phyloP scores from a whole-genome alignment of 2,329 filamentous ascomycete species.

The Corinectria fuckeliana region DNA sequence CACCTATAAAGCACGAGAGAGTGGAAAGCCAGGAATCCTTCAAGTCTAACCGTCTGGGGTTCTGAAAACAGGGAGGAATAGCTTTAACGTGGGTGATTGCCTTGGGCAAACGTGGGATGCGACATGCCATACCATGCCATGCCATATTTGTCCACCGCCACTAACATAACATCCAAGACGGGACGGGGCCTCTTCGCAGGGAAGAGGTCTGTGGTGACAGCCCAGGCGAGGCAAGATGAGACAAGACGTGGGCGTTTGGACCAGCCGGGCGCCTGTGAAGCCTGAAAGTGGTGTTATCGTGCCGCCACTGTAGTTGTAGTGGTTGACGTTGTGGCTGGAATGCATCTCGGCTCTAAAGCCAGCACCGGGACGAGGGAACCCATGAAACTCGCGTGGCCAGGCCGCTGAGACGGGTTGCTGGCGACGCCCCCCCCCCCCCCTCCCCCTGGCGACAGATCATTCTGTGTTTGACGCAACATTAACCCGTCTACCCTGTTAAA shows the following conservation, averaged over 20 bases:
- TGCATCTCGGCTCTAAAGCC: neutral
- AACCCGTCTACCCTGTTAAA: neutral
- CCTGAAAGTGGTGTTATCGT: neutral
- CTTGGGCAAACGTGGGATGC: neutral
- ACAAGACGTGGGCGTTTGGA: neutral
- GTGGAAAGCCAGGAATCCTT: constrained; percentile 1
- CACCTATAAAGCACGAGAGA: neutral
- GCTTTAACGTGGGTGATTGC: neutral
- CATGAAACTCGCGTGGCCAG: constrained; percentile 27
- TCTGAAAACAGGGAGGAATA: neutral
- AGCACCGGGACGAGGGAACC: constrained; percentile 2
- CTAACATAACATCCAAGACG: neutral
- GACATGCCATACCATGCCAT: neutral
- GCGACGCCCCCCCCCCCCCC: neutral
- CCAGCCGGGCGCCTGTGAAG: neutral
- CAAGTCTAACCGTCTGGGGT: neutral
- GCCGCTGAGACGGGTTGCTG: constrained; percentile 27
- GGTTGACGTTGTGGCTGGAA: neutral
- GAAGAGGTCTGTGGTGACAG: neutral
- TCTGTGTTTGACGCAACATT: neutral
- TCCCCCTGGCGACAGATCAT: neutral
- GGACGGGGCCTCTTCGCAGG: neutral
- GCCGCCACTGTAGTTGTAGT: neutral
- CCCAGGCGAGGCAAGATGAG: neutral
- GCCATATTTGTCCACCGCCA: neutral